These are phyloP conservation scores for Rubia balearica DNA, from an alignment of 305 asterid genomes.

Conservation along the genomic window DNA sequence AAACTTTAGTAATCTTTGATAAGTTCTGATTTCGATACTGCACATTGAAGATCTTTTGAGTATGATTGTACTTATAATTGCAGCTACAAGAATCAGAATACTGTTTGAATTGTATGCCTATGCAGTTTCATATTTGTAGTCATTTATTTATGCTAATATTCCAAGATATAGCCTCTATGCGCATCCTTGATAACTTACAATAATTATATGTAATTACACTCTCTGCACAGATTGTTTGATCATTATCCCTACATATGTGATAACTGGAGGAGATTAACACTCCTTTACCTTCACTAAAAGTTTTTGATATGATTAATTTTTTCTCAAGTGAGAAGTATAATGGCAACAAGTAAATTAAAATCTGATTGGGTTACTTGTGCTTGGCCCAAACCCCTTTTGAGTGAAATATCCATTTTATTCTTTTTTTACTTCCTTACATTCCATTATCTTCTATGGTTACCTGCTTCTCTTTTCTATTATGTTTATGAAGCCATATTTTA, in stretches of 20 bases:
- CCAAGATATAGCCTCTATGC: neutral
- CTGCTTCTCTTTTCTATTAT: neutral
- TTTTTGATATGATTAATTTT: neutral
- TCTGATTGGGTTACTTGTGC: neutral
- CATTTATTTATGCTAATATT: neutral
- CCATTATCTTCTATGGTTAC: neutral
- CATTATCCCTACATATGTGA: neutral
- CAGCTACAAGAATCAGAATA: neutral
- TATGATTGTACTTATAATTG: neutral
- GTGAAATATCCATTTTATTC: no score
- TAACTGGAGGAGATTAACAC: neutral
- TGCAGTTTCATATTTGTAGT: neutral
- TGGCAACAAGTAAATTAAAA: no score
- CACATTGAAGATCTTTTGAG: neutral
- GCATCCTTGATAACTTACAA: neutral
- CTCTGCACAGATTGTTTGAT: neutral
- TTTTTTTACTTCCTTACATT: neutral
- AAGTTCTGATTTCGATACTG: neutral
- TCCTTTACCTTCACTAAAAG: neutral
- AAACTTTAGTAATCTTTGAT: constrained; percentile 3
- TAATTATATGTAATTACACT: neutral
- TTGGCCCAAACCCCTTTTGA: neutral
- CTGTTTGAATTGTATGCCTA: neutral
- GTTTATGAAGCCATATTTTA: neutral
- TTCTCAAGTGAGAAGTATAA: neutral